Base-by-base conservation (phyloP, 2,329 filamentous ascomycete species). In the Incumbomyces lentus region DNA sequence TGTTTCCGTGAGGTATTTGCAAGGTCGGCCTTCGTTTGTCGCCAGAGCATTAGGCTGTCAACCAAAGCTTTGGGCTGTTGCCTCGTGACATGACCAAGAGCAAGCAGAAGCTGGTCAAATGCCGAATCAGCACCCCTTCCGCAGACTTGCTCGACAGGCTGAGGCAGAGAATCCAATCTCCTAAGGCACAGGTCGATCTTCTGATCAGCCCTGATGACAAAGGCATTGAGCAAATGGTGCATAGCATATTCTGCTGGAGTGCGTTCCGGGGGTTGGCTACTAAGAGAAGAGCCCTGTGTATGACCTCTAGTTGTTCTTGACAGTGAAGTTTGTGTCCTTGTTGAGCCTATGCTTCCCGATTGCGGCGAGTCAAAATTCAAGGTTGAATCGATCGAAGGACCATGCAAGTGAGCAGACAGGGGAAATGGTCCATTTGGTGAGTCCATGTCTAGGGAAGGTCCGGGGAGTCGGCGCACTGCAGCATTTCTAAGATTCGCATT, bases 241-340 rank as follows among this genome's bases (percentile, higher is more conserved):
- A 98, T 72, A 16, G 92, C 92, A 75, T 95, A 96, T 70, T 98
- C 92, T 46, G 88, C 89, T n/a, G 95, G 89, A 0, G 89, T 95
- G 66, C 90, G 94, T 54, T 84, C 78, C 53, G 94, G 86, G 44
- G 73, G 69, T 58, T 82, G 78, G 46, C 75, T 76, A 31, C 85
- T 90, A 59, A 87, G 81, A 13, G 85, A 86, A 56, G 81, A 82
- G 59, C 89, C 80, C 59, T 84, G 82, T 6, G 74, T 70, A 61
- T 86, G 82, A 52, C 88, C 84, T 58, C 82, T 78, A 54, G 82
- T 79, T 39, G 77, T 70, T 62, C 78, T 85, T 47, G 71, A 72
- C 58, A 77, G 82, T 19, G 82, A 79, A 64, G 78, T 78, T 49
- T 76, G 72, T 37, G 48, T 53, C 38, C 52, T 50, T 35, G 47